Evolutionary conservation across 306 rosid species (phyloP).

Genomic region (Sophora flavescens): DNA sequence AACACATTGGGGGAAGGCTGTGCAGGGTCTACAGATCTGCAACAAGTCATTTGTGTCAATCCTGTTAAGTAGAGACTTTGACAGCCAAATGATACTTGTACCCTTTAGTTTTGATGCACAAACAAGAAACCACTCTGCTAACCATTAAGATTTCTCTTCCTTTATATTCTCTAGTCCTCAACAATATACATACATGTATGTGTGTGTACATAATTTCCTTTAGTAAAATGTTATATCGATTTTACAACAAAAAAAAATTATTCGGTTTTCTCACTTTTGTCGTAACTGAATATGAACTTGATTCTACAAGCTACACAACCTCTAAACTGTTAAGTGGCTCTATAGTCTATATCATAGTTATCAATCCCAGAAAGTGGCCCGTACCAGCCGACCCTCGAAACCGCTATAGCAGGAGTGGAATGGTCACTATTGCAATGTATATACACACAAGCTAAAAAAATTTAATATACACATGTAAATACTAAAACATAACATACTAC

Average conservation of each 20-base stretch:
- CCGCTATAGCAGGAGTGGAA: no score
- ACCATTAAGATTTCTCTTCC: neutral
- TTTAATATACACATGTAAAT: no score
- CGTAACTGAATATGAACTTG: neutral
- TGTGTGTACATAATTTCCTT: neutral
- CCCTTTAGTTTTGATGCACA: constrained; percentile 9
- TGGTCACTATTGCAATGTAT: no score
- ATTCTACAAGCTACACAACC: neutral
- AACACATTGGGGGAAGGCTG: neutral
- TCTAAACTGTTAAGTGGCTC: constrained; percentile 2
- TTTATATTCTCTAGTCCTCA: neutral
- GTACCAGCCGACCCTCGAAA: no score
- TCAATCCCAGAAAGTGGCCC: no score
- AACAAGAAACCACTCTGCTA: neutral
- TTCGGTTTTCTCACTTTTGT: neutral
- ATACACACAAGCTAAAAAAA: no score
- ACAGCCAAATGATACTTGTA: neutral
- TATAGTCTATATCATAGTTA: neutral
- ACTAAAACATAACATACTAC: no score
- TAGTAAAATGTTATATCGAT: neutral
- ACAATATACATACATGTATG: neutral
- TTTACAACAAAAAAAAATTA: neutral
- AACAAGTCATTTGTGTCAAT: neutral
- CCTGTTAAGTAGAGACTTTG: neutral
- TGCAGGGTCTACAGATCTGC: neutral